These are phyloP conservation scores for Plenodomus lindquistii DNA, from an alignment of 2,329 filamentous ascomycete species.

Conservation along the genomic window DNA sequence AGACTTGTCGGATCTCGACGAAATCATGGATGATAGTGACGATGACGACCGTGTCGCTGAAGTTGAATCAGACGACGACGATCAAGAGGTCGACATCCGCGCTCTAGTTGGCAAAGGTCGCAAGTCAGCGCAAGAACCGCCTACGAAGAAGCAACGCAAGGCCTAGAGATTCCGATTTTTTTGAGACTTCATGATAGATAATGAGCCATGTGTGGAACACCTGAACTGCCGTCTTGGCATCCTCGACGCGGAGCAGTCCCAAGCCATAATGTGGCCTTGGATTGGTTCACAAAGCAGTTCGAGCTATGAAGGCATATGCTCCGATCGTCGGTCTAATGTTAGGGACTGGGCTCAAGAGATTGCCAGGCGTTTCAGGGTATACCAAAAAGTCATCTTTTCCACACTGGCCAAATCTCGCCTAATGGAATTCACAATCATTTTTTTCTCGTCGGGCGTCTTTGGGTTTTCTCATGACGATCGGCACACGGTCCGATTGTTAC, in stretches of 20 bases:
- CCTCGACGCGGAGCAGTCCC: background rate
- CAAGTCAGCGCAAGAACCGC: slow-evolving; percentile 40
- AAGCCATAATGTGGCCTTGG: background rate
- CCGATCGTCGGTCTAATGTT: too few species aligned
- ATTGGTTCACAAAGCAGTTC: background rate
- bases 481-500: slow-evolving; percentile 6
- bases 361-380: background rate
- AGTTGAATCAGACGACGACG: slow-evolving; percentile 50
- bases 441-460: background rate
- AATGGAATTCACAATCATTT: background rate
- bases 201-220: background rate
- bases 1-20: slow-evolving; percentile 67
- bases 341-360: background rate
- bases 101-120: slow-evolving; percentile 54
- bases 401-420: background rate
- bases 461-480: background rate
- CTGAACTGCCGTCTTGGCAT: background rate
- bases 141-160: slow-evolving; percentile 48
- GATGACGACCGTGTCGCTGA: slow-evolving; percentile 55
- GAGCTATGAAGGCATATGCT: too few species aligned
- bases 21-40: slow-evolving; percentile 46
- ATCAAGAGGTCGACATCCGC: slow-evolving; percentile 55
- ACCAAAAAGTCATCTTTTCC: background rate
- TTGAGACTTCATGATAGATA: background rate
- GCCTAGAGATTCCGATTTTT: slow-evolving; percentile 17